Evolutionary conservation across 2,329 filamentous ascomycete species (phyloP).

Genomic region (Phialophora expanda): DNA sequence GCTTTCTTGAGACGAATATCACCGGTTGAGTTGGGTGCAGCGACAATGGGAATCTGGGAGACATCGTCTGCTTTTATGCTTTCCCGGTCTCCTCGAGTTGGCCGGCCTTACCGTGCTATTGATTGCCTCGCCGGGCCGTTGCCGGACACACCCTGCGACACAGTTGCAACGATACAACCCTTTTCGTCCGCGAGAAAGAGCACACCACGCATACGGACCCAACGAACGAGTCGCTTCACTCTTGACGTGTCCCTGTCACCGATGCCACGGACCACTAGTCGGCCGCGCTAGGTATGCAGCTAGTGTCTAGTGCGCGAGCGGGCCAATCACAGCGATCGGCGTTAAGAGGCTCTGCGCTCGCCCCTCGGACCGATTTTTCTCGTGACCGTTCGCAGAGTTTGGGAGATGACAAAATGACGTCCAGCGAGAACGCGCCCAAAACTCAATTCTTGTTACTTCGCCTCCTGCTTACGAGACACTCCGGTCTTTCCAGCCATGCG

Average conservation of each 20-base stretch:
- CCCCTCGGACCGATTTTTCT: not conserved
- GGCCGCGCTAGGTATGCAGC: slow-evolving; percentile 20
- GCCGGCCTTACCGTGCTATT: slow-evolving; percentile 17
- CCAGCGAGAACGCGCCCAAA: not conserved
- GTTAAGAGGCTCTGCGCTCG: not conserved
- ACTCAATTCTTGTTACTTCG: not conserved
- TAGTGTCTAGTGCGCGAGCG: slow-evolving; percentile 32
- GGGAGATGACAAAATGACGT: not conserved
- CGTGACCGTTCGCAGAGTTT: too few species aligned
- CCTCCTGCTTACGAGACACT: not conserved
- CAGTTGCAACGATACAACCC: too few species aligned
- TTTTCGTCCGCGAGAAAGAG: not conserved
- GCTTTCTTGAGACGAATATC: not conserved
- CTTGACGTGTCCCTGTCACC: not conserved
- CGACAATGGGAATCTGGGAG: not conserved
- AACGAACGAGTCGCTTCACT: not conserved
- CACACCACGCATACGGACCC: not conserved
- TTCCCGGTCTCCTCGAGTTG: not conserved
- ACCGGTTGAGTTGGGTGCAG: not conserved
- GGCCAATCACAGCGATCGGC: slow-evolving; percentile 21
- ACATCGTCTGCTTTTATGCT: not conserved
- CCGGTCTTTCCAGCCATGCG: not conserved
- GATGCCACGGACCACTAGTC: not conserved
- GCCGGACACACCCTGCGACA: too few species aligned
- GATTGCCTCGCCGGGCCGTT: too few species aligned